These are phyloP conservation scores for Aurantiochytrium sp. DNA, from an alignment of 108 stramenopile species.

Conservation along the genomic window DNA sequence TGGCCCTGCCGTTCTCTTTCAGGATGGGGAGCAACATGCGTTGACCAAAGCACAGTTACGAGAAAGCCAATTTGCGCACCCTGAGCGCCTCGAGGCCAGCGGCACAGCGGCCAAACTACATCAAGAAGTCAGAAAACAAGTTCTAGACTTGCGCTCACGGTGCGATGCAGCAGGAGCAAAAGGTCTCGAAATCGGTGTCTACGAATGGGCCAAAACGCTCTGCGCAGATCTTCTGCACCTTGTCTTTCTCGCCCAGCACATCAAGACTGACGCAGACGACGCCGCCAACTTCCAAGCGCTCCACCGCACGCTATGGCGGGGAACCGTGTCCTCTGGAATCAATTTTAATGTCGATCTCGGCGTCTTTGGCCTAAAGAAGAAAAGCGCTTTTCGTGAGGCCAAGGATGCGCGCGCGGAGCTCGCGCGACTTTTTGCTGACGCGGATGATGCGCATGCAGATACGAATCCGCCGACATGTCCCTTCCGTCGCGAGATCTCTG, in stretches of 20 bases:
- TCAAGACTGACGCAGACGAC: not conserved
- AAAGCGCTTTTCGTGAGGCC: not conserved
- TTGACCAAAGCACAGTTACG: not conserved
- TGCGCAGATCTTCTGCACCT: not conserved
- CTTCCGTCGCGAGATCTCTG: not conserved
- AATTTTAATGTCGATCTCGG: not conserved
- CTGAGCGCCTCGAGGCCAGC: not conserved
- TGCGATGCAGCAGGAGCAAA: not conserved
- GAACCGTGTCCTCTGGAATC: not conserved
- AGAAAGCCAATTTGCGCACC: not conserved
- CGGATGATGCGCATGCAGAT: not conserved
- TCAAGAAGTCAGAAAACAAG: not conserved
- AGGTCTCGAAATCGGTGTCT: not conserved
- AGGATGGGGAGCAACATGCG: not conserved
- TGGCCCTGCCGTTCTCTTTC: not conserved
- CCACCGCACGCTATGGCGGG: not conserved
- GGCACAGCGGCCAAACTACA: not conserved
- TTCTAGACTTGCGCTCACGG: not conserved
- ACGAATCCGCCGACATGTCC: not conserved
- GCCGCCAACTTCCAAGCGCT: not conserved
- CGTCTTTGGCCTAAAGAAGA: not conserved
- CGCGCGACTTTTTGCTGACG: not conserved
- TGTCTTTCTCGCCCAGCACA: not conserved
- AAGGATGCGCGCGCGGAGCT: not conserved
- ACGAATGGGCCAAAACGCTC: not conserved